A percentile compares a stretch with the other conserved stretches of the same genome.
These are phyloP conservation scores for Ramicandelaber brevisporus DNA, from an alignment of 192 early-diverging fungal genomes.

Conservation along the genomic window DNA sequence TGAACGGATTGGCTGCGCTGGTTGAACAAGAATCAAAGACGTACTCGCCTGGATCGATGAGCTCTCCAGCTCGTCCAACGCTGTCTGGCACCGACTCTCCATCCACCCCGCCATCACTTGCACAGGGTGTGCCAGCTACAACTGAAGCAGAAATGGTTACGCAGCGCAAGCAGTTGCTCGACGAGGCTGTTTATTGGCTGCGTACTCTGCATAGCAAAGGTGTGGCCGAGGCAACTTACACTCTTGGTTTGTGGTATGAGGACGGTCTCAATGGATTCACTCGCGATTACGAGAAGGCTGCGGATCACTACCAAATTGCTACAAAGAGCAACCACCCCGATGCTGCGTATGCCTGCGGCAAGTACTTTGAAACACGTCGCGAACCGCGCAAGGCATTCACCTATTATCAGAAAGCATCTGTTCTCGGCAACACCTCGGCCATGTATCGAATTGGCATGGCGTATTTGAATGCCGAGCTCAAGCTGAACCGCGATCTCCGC, in stretches of 20 bases:
- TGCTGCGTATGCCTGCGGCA: conserved; percentile 36
- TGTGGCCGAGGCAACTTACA: conserved; percentile 44
- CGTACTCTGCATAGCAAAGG: conserved; percentile 38
- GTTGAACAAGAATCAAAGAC: too few relatives aligned
- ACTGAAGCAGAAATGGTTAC: conserved; percentile 2
- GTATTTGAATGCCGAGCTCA: conserved; percentile 42
- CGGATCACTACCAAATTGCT: conserved; percentile 29
- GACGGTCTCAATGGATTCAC: conserved; percentile 26
- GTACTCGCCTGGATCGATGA: too few relatives aligned
- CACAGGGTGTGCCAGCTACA: background rate
- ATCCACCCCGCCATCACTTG: background rate
- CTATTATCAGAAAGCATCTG: conserved; percentile 42
- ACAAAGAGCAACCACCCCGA: conserved; percentile 34
- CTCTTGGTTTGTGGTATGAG: conserved; percentile 45
- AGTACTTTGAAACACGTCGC: conserved; percentile 31
- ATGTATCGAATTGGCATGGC: conserved; percentile 56
- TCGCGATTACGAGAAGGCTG: conserved; percentile 33
- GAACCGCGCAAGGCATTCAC: conserved; percentile 30
- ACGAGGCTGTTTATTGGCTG: conserved; percentile 49
- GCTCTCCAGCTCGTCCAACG: conserved; percentile 1
- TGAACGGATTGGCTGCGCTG: too few relatives aligned
- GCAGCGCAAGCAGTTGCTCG: conserved; percentile 15
- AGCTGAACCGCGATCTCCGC: conserved; percentile 35
- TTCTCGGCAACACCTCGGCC: conserved; percentile 30
- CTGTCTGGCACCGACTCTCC: conserved; percentile 1